Conservation (phyloP, 345 rosid genomes). For the Pseudoturritis turrita region DNA sequence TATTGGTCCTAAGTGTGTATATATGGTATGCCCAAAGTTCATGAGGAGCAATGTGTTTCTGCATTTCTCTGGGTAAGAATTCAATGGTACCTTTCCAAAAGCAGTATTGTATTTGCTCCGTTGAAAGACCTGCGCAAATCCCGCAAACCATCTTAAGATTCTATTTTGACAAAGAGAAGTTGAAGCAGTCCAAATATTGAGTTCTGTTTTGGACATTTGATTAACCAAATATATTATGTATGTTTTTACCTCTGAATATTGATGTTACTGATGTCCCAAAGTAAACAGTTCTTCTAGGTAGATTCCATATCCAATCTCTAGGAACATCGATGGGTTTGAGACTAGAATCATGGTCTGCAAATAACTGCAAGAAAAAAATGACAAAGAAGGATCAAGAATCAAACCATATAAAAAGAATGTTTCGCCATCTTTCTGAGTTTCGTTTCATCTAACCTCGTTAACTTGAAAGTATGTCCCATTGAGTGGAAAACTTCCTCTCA, state of each 20-base stretch:
- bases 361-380: constrained; percentile 52
- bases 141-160: constrained; percentile 25
- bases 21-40: neutral
- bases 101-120: constrained; percentile 69
- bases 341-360: constrained; percentile 85
- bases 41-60: constrained; percentile 6
- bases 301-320: constrained; percentile 70
- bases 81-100: constrained; percentile 77
- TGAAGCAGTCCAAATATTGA: neutral
- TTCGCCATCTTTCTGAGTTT: neutral
- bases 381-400: neutral
- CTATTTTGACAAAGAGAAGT: neutral
- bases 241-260: constrained; percentile 70
- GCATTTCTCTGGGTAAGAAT: neutral
- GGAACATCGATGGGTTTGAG: constrained; percentile 71
- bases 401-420: neutral
- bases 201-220: neutral
- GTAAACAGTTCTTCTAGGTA: constrained; percentile 73
- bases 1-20: neutral
- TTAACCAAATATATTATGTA: neutral
- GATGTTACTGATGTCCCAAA: constrained; percentile 88
- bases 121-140: constrained; percentile 60
- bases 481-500: constrained; percentile 92
- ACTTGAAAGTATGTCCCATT: constrained; percentile 96
- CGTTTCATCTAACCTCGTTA: constrained; percentile 56